phyloP scores from a whole-genome alignment of 805 yeast species.

The Lachancea fermentati region DNA sequence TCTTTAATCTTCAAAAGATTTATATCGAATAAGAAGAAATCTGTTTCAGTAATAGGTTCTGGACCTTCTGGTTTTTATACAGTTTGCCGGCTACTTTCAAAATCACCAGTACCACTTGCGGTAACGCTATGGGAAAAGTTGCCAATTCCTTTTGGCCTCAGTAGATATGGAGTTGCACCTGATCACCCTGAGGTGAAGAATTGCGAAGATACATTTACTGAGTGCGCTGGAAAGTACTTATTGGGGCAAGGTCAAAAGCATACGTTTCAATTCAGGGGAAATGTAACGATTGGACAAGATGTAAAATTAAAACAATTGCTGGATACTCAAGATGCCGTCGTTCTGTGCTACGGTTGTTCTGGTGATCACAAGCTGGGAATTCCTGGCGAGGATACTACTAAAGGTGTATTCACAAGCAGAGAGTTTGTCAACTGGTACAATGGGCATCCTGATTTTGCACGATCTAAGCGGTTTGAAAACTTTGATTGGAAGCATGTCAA shows the following conservation, averaged over 20 bases:
- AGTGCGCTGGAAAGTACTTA: constrained; percentile 32
- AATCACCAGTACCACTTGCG: constrained; percentile 35
- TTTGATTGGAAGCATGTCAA: constrained; percentile 59
- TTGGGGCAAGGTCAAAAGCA: constrained; percentile 22
- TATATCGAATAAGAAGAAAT: constrained; percentile 2
- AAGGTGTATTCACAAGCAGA: constrained; percentile 74
- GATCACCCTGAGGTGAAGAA: constrained; percentile 96
- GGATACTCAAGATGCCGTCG: constrained; percentile 61
- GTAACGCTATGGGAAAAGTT: constrained; percentile 77
- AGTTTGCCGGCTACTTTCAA: constrained; percentile 62
- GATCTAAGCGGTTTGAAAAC: not conserved
- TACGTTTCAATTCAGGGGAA: constrained; percentile 60
- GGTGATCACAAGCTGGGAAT: constrained; percentile 48
- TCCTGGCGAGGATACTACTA: constrained; percentile 49
- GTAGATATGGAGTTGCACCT: constrained; percentile 97
- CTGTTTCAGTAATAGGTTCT: constrained; percentile 78
- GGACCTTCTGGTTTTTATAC: constrained; percentile 98
- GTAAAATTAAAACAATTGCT: constrained; percentile 45
- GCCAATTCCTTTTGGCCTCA: constrained; percentile 89
- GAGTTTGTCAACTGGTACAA: constrained; percentile 96
- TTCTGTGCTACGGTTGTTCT: constrained; percentile 79
- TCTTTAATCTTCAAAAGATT: not conserved
- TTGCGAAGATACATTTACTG: constrained; percentile 63
- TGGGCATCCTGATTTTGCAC: constrained; percentile 60
- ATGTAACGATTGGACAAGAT: constrained; percentile 61